Evolutionary conservation across 192 early-diverging fungal genomes (phyloP), one percentile per base, ranked within the genome.

Genomic region (Backusella westeae): DNA sequence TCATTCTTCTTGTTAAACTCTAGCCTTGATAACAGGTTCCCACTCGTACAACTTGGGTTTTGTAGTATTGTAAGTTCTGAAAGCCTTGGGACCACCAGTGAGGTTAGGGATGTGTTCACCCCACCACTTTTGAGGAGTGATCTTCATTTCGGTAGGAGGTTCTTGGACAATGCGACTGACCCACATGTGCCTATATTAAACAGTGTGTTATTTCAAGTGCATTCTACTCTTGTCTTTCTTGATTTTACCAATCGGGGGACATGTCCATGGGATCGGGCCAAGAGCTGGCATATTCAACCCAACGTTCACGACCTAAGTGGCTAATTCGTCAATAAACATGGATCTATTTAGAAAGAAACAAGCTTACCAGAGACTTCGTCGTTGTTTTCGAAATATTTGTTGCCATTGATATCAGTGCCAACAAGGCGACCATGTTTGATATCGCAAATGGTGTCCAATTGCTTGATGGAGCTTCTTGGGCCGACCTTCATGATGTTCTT

Each of bases 321-420:
- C 42, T 32, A 32, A 32, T 32, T 32, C 4, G 42, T 17, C 42
- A 44, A 44, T 17, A 14, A 32, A 32, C 32, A 3, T 32, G 32
- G 32, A 32, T 32, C 32, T 32, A 3, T 3, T 32, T 32, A 32
- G 32, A 32, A 32, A 3, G 32, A 32, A 32, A 1, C 32, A 32
- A 32, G 53, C 77, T 29, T 84, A 87, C 93, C 92, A 56, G 86
- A 93, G 80, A 89, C 85, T 81, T 95, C 93, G 69, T 89, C 82
- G 2, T n/a, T 29, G 81, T 93, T 93, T 78, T 86, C 86, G 75
- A 82, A 95, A 87, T 93, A 95, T 56, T 89, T 86, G 85, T 95
- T 95, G 77, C 93, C 93, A 69, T 90, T 82, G 73, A 86, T 81
- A 82, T 95, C 93, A 34, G 79, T 84, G 53, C 93, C 93, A 35